phyloP scores from a whole-genome alignment of 2,329 filamentous ascomycete genomes.

The Fusarium subglutinans region DNA sequence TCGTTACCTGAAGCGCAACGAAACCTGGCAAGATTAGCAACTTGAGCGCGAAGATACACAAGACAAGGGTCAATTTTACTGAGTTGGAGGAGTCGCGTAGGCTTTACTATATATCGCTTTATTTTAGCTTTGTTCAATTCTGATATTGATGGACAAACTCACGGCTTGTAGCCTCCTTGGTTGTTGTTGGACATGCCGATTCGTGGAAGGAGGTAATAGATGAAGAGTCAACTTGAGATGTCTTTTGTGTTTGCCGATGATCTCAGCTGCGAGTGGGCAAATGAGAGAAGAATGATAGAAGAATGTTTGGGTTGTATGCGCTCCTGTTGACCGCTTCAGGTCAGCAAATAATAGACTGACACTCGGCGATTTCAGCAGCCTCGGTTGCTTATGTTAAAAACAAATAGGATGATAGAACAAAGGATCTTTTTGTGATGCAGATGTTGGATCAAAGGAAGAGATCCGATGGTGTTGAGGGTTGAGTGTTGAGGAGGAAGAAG shows the following conservation, averaged over 20 bases:
- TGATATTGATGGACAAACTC: neutral
- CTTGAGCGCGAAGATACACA: neutral
- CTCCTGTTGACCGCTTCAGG: neutral
- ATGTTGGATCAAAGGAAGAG: neutral
- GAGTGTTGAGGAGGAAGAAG: neutral
- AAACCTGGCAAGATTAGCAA: slow-evolving; percentile 38
- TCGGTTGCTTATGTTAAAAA: neutral
- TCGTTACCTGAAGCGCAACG: slow-evolving; percentile 51
- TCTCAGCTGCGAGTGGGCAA: neutral
- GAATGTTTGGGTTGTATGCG: neutral
- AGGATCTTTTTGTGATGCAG: neutral
- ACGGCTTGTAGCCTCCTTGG: slow-evolving; percentile 22
- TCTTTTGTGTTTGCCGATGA: neutral
- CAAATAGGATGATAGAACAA: neutral
- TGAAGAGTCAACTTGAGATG: neutral
- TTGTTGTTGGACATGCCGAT: slow-evolving; percentile 17
- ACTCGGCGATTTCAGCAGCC: neutral
- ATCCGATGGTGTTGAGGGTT: slow-evolving; percentile 1
- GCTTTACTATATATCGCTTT: neutral
- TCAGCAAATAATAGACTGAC: neutral
- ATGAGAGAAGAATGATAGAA: neutral
- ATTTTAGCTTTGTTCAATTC: neutral
- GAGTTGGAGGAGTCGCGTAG: neutral
- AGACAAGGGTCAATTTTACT: slow-evolving; percentile 2
- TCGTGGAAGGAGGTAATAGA: neutral